Evolutionary conservation across 106 monocot species (phyloP).

Genomic region (Dendrobium nobile): DNA sequence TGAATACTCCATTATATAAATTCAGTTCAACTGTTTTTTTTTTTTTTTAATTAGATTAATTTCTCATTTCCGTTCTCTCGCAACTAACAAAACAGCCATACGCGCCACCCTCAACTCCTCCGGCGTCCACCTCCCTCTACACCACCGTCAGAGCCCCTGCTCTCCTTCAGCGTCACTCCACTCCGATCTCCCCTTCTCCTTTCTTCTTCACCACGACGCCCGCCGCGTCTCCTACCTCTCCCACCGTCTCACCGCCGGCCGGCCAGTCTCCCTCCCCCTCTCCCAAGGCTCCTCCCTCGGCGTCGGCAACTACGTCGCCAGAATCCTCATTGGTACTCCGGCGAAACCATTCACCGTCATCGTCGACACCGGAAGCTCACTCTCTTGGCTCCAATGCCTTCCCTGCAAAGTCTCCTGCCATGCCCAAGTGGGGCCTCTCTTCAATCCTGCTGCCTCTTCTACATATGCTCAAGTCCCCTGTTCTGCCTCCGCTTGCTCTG

Average conservation of each 20-base stretch:
- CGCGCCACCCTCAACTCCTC: conserved; percentile 20
- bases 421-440: conserved; percentile 50
- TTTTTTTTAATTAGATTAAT: neutral
- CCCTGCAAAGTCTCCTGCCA: conserved; percentile 61
- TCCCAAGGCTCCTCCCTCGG: conserved; percentile 32
- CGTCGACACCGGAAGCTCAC: conserved; percentile 89
- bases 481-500: conserved; percentile 38
- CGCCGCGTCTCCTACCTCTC: conserved; percentile 36
- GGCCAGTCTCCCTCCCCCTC: conserved; percentile 22
- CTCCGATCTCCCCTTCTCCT: conserved; percentile 22
- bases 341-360: conserved; percentile 48
- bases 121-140: conserved; percentile 50
- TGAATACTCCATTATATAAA: no score
- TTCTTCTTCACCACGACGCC: conserved; percentile 50
- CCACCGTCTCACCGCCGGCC: conserved; percentile 16
- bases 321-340: conserved; percentile 66
- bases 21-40: no score
- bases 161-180: conserved; percentile 28
- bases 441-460: conserved; percentile 58
- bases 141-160: conserved; percentile 22
- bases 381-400: conserved; percentile 84
- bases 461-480: conserved; percentile 47
- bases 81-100: neutral
- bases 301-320: conserved; percentile 73
- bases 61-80: neutral